phyloP scores from a whole-genome alignment of 2,329 filamentous ascomycete species.

The Kalaharituber pfeilii region DNA sequence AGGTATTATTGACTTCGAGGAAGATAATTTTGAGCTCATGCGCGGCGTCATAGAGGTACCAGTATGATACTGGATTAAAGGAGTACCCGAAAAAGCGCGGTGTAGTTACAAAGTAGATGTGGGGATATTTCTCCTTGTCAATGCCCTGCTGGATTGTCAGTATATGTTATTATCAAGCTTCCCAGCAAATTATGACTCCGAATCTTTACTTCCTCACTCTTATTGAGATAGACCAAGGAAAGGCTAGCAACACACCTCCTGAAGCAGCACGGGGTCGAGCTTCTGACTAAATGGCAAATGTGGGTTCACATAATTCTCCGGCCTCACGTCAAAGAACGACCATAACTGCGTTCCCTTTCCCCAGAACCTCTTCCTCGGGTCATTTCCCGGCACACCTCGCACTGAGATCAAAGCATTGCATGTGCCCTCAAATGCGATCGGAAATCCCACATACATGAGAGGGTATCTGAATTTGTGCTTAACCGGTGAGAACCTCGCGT shows the following conservation, averaged over 20 bases:
- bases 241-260: constrained; percentile 34
- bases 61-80: constrained; percentile 63
- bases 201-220: no score
- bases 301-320: constrained; percentile 33
- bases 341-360: constrained; percentile 23
- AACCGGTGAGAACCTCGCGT: constrained; percentile 48
- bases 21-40: constrained; percentile 46
- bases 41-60: constrained; percentile 51
- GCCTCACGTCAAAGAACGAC: constrained; percentile 24
- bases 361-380: constrained; percentile 17
- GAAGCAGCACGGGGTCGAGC: constrained; percentile 40
- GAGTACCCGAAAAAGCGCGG: constrained; percentile 51
- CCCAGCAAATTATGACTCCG: no score
- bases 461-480: constrained; percentile 52
- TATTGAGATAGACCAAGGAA: neutral
- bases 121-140: constrained; percentile 43
- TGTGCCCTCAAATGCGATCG: constrained; percentile 43
- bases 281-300: constrained; percentile 45
- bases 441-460: constrained; percentile 51
- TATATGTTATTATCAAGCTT: neutral
- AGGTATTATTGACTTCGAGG: constrained; percentile 61
- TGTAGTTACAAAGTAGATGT: constrained; percentile 55
- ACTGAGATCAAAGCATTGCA: constrained; percentile 40
- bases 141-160: constrained; percentile 33
- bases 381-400: constrained; percentile 22